Percentiles rank a stretch among this genome's conserved stretches.
These are phyloP conservation scores for Arctium lappa DNA, from an alignment of 129 eudicot genomes.

Conservation along the genomic window DNA sequence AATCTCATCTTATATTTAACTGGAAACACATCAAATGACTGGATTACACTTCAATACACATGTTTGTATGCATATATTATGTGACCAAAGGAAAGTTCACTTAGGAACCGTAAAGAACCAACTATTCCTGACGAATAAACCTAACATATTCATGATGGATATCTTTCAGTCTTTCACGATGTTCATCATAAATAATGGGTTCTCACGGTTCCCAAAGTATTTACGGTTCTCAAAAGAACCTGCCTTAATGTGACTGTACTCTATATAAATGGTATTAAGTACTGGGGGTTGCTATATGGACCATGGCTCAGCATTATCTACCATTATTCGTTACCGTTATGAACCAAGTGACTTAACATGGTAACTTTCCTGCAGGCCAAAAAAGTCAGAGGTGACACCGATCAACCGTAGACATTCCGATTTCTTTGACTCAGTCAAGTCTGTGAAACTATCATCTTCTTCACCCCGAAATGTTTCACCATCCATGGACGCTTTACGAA, in stretches of 20 bases:
- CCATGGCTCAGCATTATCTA: neutral
- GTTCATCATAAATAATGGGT: neutral
- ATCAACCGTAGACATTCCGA: constrained; percentile 54
- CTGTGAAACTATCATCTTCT: constrained; percentile 65
- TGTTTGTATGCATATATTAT: neutral
- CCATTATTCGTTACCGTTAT: neutral
- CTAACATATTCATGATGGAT: neutral
- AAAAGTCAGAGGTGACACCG: constrained; percentile 52
- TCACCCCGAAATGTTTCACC: constrained; percentile 52
- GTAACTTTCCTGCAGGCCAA: constrained; percentile 37
- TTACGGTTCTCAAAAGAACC: neutral
- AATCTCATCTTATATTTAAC: neutral
- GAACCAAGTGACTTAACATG: constrained; percentile 4
- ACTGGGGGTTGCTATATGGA: neutral
- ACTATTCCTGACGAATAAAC: neutral
- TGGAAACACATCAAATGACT: neutral
- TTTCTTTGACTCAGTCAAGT: constrained; percentile 68
- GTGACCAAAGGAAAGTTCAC: neutral
- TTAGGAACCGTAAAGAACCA: neutral
- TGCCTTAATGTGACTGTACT: neutral
- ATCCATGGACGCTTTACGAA: constrained; percentile 67
- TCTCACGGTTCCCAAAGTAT: neutral
- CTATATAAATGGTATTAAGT: neutral
- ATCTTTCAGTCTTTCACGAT: no score
- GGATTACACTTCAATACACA: neutral